These are phyloP conservation scores for Blepharisma undulans DNA, from an alignment of 169 alveolate species.

Conservation along the genomic window DNA sequence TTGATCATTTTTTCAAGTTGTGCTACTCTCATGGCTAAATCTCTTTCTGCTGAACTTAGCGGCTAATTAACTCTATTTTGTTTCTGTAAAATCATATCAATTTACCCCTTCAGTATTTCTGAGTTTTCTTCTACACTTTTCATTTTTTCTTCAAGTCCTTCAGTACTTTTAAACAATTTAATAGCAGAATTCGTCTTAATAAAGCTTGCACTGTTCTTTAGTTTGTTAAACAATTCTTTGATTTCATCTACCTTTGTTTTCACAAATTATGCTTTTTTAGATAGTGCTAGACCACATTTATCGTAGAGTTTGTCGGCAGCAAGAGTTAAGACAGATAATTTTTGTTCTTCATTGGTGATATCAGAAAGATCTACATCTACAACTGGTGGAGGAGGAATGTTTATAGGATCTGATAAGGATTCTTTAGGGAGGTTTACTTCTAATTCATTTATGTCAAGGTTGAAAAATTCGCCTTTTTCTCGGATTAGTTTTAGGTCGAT, in stretches of 20 bases:
- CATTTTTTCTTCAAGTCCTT: background rate
- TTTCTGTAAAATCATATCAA: background rate
- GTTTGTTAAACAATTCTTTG: background rate
- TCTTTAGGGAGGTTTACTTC: constrained; percentile 3
- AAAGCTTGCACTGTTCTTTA: background rate
- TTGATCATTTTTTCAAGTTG: background rate
- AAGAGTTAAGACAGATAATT: background rate
- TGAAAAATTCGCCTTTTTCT: background rate
- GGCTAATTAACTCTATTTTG: background rate
- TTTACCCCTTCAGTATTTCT: background rate
- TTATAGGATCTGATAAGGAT: background rate
- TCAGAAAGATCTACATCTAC: background rate
- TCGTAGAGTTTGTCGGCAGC: background rate
- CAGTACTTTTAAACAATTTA: background rate
- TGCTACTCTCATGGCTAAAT: background rate
- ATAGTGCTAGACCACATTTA: background rate
- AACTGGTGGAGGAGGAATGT: background rate
- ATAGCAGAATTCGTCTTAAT: background rate
- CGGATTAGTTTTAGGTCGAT: background rate
- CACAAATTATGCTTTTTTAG: background rate
- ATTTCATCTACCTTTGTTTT: background rate
- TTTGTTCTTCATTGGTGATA: background rate
- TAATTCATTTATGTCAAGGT: background rate
- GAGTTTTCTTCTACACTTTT: background rate
- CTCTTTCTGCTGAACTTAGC: background rate